Conservation (phyloP, 1,139 yeast genomes). For the Magnusiomyces tetraspermus region DNA sequence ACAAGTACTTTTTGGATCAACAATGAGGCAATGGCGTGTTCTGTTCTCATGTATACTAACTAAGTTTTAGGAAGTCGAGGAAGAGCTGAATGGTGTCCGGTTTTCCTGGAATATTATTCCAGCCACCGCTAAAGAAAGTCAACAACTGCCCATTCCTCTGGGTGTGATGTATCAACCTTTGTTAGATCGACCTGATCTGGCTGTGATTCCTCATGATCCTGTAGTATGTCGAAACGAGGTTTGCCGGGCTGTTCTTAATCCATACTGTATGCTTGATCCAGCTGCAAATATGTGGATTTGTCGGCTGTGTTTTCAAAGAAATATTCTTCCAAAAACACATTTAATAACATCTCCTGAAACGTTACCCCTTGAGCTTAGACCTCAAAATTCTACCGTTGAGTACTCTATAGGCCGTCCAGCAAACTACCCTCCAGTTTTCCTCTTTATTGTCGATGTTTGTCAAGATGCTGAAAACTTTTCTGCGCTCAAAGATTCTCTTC, state of each 20-base stretch:
- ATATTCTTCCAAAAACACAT: constrained; percentile 38
- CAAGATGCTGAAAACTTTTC: constrained; percentile 42
- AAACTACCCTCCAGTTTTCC: constrained; percentile 39
- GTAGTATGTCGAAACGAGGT: constrained; percentile 40
- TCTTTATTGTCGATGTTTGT: constrained; percentile 62
- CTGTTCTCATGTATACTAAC: too few species aligned
- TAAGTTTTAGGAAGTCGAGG: constrained; percentile 24
- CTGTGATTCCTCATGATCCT: constrained; percentile 37
- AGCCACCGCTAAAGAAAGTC: constrained; percentile 48
- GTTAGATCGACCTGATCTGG: constrained; percentile 41
- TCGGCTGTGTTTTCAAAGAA: constrained; percentile 49
- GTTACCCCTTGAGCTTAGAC: constrained; percentile 30
- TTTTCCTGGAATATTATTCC: constrained; percentile 63
- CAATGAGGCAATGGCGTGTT: too few species aligned
- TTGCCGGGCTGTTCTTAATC: constrained; percentile 54
- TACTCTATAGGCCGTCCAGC: constrained; percentile 43
- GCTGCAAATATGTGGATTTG: constrained; percentile 51
- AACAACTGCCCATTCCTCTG: constrained; percentile 50
- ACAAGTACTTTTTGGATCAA: too few species aligned
- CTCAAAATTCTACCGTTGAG: constrained; percentile 48
- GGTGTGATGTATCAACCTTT: constrained; percentile 62
- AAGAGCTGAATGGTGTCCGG: constrained; percentile 60
- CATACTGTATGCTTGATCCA: constrained; percentile 40
- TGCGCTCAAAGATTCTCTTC: constrained; percentile 48
- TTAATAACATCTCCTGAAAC: constrained; percentile 19